phyloP scores from a whole-genome alignment of 2,329 filamentous ascomycete genomes.

The Xylogone sp. region DNA sequence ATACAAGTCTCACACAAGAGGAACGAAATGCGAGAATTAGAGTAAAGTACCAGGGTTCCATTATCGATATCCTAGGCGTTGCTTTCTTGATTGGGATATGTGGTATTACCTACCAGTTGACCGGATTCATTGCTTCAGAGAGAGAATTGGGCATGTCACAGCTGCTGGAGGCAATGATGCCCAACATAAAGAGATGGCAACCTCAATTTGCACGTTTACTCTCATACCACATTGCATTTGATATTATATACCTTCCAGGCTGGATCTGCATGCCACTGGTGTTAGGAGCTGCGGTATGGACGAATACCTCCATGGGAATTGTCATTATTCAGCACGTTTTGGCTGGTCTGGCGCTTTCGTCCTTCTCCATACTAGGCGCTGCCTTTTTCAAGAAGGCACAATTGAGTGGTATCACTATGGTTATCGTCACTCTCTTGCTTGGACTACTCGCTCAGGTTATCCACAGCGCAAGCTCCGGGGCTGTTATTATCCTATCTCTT shows the following conservation, averaged over 20 bases:
- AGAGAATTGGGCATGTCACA: conserved; percentile 84
- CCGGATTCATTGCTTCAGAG: conserved; percentile 81
- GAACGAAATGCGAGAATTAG: conserved; percentile 65
- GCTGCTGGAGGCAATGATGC: conserved; percentile 88
- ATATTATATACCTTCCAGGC: conserved; percentile 73
- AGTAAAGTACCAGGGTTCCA: conserved; percentile 64
- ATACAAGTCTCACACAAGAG: conserved; percentile 65
- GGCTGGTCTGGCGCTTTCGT: conserved; percentile 71
- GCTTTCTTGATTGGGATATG: conserved; percentile 77
- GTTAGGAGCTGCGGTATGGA: conserved; percentile 60
- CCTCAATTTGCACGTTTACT: conserved; percentile 74
- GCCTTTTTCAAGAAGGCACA: conserved; percentile 85
- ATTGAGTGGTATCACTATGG: conserved; percentile 77
- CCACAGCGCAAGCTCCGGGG: conserved; percentile 51
- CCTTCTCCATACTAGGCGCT: conserved; percentile 76
- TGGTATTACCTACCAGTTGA: conserved; percentile 81
- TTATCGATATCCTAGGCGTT: conserved; percentile 74
- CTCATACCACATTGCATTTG: conserved; percentile 77
- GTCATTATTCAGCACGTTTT: conserved; percentile 73
- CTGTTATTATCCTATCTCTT: conserved; percentile 66
- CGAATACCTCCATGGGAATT: conserved; percentile 58
- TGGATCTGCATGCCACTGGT: conserved; percentile 76
- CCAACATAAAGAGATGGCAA: conserved; percentile 69
- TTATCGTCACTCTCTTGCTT: conserved; percentile 68
- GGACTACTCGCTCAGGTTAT: conserved; percentile 80